Base-by-base conservation (phyloP, 257 asterid species). In the Agastache rugosa region DNA sequence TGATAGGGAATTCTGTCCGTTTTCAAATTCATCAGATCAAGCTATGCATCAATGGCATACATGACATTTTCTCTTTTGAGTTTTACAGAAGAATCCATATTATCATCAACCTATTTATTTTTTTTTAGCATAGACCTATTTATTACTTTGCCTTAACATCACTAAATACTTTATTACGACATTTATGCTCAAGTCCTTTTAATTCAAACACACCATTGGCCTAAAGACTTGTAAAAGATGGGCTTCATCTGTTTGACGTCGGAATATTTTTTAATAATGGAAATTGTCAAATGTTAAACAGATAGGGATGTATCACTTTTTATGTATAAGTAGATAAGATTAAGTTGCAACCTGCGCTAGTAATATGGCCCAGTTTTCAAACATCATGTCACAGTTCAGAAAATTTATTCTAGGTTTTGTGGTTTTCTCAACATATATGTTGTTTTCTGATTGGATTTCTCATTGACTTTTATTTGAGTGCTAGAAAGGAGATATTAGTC, bases 381-480 rank as follows among this genome's bases (percentile, higher is more conserved):
- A 17, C n/a, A 65, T 25, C 55, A 41, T 44, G 27, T 65, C 37
- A 2, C n/a, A 34, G 14, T 42, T 20, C 20, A 39, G 53, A 39
- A 31, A 4, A 20, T 20, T 59, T 64, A 41, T 65, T 67, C 8
- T 25, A 47, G 44, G 41, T 15, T 48, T 48, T 41, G 10, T 44
- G 25, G n/a, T 16, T 19, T 25, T 67, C 2, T 27, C 4, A 25
- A 8, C 27, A 23, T 47, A 47, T 48, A 14, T 8, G 59, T 47
- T 66, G 37, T 67, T 45, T 42, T 44, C 42, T 25, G 60, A 47
- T 67, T 45, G 42, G 59, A 27, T 16, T 23, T 65, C 25, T 44
- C 55, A 41, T 45, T 67, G 44, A 45, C 56, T 67, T 67, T 45
- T 4, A 47, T 48, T 47, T 47, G 27, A 67, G 22, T 45, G 20